Evolutionary conservation across 169 alveolate genomes (phyloP).

Genomic region (Pseudocohnilembus persalinus): DNA sequence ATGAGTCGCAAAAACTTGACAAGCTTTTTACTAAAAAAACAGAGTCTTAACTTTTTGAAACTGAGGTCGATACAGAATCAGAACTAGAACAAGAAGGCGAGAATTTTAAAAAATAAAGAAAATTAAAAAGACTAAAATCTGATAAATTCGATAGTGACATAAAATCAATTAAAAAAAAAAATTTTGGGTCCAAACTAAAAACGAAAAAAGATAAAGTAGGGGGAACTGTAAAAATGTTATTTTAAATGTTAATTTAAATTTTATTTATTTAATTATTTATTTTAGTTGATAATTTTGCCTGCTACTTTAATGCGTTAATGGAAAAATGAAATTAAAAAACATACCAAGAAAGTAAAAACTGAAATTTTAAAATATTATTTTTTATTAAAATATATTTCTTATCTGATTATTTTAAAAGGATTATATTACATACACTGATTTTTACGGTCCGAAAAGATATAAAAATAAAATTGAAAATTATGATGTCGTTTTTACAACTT

Average conservation of each 20-base stretch:
- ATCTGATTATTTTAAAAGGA: too few relatives aligned
- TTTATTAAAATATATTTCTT: too few relatives aligned
- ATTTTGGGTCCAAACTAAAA: background rate
- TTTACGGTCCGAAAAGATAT: conserved; percentile 25
- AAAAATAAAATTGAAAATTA: conserved; percentile 41
- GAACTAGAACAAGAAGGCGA: background rate
- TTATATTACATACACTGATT: background rate
- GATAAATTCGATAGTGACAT: background rate
- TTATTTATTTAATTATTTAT: too few relatives aligned
- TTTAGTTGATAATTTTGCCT: conserved; percentile 72
- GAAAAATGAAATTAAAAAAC: conserved; percentile 69
- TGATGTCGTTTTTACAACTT: conserved; percentile 79
- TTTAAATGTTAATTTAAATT: too few relatives aligned
- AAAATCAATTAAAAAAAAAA: too few relatives aligned
- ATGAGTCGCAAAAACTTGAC: too few relatives aligned
- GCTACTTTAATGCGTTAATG: conserved; percentile 77
- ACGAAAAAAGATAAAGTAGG: background rate
- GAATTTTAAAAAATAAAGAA: background rate
- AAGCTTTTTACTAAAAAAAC: too few relatives aligned
- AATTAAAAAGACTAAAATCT: background rate
- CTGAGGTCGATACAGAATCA: conserved; percentile 56
- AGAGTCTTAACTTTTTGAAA: conserved; percentile 5
- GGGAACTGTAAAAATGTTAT: background rate
- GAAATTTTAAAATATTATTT: background rate
- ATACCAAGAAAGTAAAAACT: conserved; percentile 28